Evolutionary conservation across 192 early-diverging fungal species (phyloP).

Genomic region (Polychytrium aggregatum): DNA sequence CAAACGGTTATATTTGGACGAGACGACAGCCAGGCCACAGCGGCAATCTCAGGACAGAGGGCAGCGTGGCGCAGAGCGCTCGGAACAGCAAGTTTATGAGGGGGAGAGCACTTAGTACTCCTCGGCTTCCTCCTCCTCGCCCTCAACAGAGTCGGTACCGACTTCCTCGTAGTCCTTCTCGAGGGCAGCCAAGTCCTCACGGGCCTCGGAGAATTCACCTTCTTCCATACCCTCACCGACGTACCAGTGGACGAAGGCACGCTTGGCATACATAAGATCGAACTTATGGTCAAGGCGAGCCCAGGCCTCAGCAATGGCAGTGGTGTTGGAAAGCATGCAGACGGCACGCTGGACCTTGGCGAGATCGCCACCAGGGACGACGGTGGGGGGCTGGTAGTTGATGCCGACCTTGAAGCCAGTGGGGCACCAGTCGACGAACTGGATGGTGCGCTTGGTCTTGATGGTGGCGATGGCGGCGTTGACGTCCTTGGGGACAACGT

Average conservation of each 20-base stretch:
- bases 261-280: conserved; percentile 99
- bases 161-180: conserved; percentile 99
- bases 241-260: conserved; percentile 99
- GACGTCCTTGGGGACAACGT: conserved; percentile 97
- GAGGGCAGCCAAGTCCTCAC: conserved; percentile 98
- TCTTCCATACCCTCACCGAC: conserved; percentile 99
- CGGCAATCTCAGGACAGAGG: conserved; percentile 18
- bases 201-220: conserved; percentile 99
- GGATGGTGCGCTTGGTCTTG: conserved; percentile 92
- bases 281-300: conserved; percentile 99
- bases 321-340: conserved; percentile 99
- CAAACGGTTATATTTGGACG: conserved; percentile 26
- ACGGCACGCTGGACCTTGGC: conserved; percentile 95
- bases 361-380: conserved; percentile 85
- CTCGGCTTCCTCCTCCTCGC: conserved; percentile 68
- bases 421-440: conserved; percentile 99
- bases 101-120: conserved; percentile 20
- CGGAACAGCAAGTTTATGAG: background rate
- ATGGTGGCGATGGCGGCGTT: conserved; percentile 80
- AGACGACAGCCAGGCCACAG: conserved; percentile 21
- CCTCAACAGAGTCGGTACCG: conserved; percentile 85
- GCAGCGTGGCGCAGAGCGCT: background rate
- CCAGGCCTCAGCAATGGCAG: conserved; percentile 99
- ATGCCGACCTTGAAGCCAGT: conserved; percentile 99
- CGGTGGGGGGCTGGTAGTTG: conserved; percentile 85